These are phyloP conservation scores for Hymenoscyphus scutula DNA, from an alignment of 2,329 filamentous ascomycete genomes.

Conservation along the genomic window DNA sequence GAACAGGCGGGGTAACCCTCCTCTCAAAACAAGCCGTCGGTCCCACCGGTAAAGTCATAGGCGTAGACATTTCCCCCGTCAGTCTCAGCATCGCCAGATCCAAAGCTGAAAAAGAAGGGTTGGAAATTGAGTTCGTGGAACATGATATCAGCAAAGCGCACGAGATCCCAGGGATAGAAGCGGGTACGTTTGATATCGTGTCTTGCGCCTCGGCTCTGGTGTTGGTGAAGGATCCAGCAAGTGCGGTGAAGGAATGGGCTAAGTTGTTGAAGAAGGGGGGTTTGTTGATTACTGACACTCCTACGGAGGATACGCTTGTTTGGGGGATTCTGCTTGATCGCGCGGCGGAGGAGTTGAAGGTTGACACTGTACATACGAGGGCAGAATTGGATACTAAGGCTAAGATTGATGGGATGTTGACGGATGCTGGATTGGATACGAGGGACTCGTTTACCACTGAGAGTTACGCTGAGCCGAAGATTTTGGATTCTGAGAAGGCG, in stretches of 20 bases:
- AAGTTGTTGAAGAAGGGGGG: slow-evolving; percentile 21
- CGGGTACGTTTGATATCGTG: slow-evolving; percentile 18
- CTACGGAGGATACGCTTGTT: slow-evolving; percentile 18
- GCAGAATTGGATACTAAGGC: slow-evolving; percentile 10
- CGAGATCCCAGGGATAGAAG: slow-evolving; percentile 12
- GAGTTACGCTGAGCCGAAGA: slow-evolving; percentile 10
- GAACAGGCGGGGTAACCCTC: slow-evolving; percentile 21
- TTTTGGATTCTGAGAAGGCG: slow-evolving; percentile 13
- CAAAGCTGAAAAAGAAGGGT: slow-evolving; percentile 13
- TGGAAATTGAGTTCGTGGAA: slow-evolving; percentile 15
- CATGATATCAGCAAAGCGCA: slow-evolving; percentile 18
- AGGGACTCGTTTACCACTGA: slow-evolving; percentile 16
- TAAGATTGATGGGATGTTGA: slow-evolving; percentile 14
- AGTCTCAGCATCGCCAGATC: slow-evolving; percentile 16
- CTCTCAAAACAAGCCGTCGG: slow-evolving; percentile 14
- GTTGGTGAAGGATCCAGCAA: slow-evolving; percentile 14
- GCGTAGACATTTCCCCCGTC: slow-evolving; percentile 20
- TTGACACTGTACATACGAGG: slow-evolving; percentile 12
- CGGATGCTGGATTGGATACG: slow-evolving; percentile 19
- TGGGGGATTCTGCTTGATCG: slow-evolving; percentile 13
- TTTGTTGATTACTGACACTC: slow-evolving; percentile 21
- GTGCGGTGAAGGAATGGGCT: slow-evolving; percentile 20
- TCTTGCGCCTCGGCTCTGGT: slow-evolving; percentile 20
- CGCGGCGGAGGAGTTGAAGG: slow-evolving; percentile 13
- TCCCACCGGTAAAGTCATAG: slow-evolving; percentile 16